Evolutionary conservation across 2,329 filamentous ascomycete genomes (phyloP).

Genomic region (Shiraia sp.): DNA sequence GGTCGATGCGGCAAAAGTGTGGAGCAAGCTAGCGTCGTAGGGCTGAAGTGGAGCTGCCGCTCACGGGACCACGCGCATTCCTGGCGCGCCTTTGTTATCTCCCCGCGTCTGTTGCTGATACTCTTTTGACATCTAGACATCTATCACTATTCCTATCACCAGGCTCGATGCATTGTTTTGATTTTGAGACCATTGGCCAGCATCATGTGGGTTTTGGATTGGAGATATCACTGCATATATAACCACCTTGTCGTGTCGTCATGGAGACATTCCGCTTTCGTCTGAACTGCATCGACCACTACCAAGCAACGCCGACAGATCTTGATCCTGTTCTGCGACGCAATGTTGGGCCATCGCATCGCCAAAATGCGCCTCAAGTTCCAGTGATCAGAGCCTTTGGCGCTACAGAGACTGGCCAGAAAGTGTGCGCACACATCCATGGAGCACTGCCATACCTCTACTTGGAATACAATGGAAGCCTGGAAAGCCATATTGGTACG

Average conservation of each 20-base stretch:
- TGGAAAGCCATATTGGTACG: constrained; percentile 70
- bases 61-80: constrained; percentile 29
- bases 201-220: constrained; percentile 16
- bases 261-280: constrained; percentile 86
- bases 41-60: constrained; percentile 29
- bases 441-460: constrained; percentile 97
- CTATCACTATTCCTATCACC: background rate
- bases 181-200: constrained; percentile 9
- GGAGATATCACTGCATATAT: background rate
- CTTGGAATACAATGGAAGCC: constrained; percentile 75
- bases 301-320: constrained; percentile 76
- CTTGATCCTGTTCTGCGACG: constrained; percentile 80
- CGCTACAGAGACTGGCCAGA: constrained; percentile 90
- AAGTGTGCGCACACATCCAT: constrained; percentile 93
- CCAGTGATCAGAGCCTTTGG: constrained; percentile 91
- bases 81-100: constrained; percentile 17
- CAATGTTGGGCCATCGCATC: constrained; percentile 59
- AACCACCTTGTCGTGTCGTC: constrained; percentile 18
- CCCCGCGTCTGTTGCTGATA: constrained; percentile 7
- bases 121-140: constrained; percentile 1
- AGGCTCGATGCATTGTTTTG: constrained; percentile 1
- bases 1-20: constrained; percentile 9
- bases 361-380: constrained; percentile 69
- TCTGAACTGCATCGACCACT: constrained; percentile 94
- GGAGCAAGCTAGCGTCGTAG: constrained; percentile 30